Percentiles rank a stretch among this genome's conserved stretches.
Evolutionary conservation across 1,284 basidiomycete species (phyloP).

Genomic region (Trichosporon faecale): DNA sequence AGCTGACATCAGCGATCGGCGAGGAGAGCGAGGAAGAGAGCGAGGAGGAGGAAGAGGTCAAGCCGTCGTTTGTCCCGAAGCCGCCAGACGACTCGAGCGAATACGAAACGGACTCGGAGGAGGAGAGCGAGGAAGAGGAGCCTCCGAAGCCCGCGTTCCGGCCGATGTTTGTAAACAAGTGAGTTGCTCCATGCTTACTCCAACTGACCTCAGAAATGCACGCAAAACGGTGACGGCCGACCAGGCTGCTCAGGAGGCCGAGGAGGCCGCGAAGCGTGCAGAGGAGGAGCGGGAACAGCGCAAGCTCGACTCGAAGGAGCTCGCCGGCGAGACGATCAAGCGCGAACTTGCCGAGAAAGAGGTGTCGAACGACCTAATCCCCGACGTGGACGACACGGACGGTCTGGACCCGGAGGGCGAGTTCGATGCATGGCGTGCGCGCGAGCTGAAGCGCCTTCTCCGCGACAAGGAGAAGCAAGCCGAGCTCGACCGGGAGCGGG

Average conservation of each 20-base stretch:
- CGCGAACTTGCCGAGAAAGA: conserved; percentile 59
- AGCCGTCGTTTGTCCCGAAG: conserved; percentile 28
- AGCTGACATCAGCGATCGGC: conserved; percentile 20
- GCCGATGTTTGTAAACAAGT: conserved; percentile 51
- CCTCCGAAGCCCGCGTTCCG: conserved; percentile 48
- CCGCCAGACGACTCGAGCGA: conserved; percentile 46
- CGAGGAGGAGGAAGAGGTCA: conserved; percentile 37
- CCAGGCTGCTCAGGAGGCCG: conserved; percentile 41
- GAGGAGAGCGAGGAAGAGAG: conserved; percentile 28
- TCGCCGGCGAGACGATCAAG: conserved; percentile 51
- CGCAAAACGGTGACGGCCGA: conserved; percentile 41
- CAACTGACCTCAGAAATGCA: conserved; percentile 32
- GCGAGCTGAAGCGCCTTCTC: conserved; percentile 87
- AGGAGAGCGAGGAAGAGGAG: conserved; percentile 42
- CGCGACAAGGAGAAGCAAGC: conserved; percentile 82
- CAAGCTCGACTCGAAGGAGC: conserved; percentile 46
- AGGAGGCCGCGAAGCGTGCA: conserved; percentile 38
- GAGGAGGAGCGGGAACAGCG: conserved; percentile 46
- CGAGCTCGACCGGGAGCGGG: conserved; percentile 72
- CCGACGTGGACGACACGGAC: conserved; percentile 93
- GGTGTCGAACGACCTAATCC: conserved; percentile 67
- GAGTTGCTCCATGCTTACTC: conserved; percentile 6
- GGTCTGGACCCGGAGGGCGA: conserved; percentile 84
- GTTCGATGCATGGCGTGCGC: conserved; percentile 92
- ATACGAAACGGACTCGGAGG: conserved; percentile 51